A percentile compares a stretch with the other conserved stretches of the same genome.
Evolutionary conservation across 768 basidiomycete genomes (phyloP).

Genomic region (Hygrophoropsis aurantiaca): DNA sequence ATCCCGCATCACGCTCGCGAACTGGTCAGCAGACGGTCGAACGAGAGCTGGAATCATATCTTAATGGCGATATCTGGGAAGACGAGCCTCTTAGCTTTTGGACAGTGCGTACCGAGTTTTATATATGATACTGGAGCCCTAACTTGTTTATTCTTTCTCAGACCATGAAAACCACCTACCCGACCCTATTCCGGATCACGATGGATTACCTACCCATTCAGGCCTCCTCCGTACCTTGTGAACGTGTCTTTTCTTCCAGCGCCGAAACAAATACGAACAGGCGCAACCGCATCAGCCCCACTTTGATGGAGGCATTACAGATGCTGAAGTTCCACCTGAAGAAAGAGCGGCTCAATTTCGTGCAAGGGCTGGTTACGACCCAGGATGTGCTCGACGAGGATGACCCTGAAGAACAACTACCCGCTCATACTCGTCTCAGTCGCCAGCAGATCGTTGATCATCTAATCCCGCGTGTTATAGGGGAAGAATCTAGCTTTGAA

Average conservation of each 20-base stretch:
- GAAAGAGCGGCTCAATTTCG: constrained; percentile 22
- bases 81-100: too few relatives aligned
- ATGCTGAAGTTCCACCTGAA: constrained; percentile 23
- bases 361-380: too few relatives aligned
- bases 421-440: too few relatives aligned
- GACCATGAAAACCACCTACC: constrained; percentile 1
- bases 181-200: constrained; percentile 18
- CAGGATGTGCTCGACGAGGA: too few relatives aligned
- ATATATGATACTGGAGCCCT: constrained; percentile 20
- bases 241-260: constrained; percentile 20
- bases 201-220: constrained; percentile 28
- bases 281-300: too few relatives aligned
- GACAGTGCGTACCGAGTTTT: constrained; percentile 12
- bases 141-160: constrained; percentile 24
- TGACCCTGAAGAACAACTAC: too few relatives aligned
- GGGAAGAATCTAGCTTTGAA: too few relatives aligned
- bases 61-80: background rate
- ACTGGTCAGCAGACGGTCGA: background rate
- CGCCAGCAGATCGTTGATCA: too few relatives aligned
- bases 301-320: constrained; percentile 32
- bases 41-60: background rate
- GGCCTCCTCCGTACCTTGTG: constrained; percentile 21
- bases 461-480: too few relatives aligned
- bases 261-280: too few relatives aligned
- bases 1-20: too few relatives aligned